Conservation (phyloP, 495 filamentous ascomycete genomes). For the Neurospora tetraspora region DNA sequence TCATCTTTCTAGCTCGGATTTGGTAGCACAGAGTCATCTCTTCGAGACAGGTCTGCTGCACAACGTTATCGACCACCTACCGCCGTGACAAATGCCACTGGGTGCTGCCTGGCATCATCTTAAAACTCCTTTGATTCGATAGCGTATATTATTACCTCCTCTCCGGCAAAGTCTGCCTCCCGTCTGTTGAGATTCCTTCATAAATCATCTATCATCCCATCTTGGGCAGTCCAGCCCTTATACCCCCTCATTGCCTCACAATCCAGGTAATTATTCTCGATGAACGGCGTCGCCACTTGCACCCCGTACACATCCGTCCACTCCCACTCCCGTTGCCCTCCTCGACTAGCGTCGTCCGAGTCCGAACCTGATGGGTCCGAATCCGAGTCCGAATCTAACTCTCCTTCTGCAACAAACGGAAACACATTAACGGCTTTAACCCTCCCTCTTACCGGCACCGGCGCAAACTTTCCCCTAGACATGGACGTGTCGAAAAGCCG, state of each 20-base stretch:
- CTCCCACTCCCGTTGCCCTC: slow-evolving; percentile 6
- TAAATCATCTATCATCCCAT: background rate
- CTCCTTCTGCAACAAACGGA: slow-evolving; percentile 11
- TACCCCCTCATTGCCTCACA: slow-evolving; percentile 24
- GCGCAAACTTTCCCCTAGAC: slow-evolving; percentile 19
- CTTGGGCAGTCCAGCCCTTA: slow-evolving; percentile 1
- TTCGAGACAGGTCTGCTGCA: background rate
- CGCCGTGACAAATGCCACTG: background rate
- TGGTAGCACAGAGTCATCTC: background rate
- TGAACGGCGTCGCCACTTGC: slow-evolving; percentile 31
- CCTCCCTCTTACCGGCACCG: slow-evolving; percentile 18
- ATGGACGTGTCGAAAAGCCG: slow-evolving; percentile 32
- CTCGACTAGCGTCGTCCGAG: background rate
- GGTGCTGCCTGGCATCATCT: no score
- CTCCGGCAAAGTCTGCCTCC: background rate
- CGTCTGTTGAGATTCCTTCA: background rate
- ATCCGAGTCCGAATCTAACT: background rate
- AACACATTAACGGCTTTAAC: slow-evolving; percentile 19
- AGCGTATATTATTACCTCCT: background rate
- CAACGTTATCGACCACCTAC: background rate
- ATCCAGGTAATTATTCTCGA: slow-evolving; percentile 32
- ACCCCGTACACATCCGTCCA: slow-evolving; percentile 26
- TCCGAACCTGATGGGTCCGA: background rate
- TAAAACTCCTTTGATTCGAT: no score
- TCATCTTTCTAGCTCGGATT: background rate